These are phyloP conservation scores for Eremothecium coryli DNA, from an alignment of 1,139 yeast genomes.

Conservation along the genomic window DNA sequence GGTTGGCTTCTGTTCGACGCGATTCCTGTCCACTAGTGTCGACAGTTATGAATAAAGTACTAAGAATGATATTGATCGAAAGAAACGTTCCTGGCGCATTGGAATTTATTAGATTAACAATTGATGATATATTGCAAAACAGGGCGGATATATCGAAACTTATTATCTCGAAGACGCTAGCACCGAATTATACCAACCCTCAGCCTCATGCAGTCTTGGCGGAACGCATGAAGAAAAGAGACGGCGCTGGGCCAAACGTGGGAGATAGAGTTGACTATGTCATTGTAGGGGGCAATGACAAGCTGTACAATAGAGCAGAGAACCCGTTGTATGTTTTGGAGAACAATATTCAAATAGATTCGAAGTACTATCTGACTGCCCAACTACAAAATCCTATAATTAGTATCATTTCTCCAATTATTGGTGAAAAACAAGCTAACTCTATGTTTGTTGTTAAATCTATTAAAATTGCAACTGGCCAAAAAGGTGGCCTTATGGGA, in stretches of 20 bases:
- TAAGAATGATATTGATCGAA: constrained; percentile 77
- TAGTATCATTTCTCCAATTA: constrained; percentile 90
- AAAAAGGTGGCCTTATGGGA: constrained; percentile 72
- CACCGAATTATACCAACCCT: constrained; percentile 88
- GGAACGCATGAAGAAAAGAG: constrained; percentile 92
- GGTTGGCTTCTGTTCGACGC: constrained; percentile 96
- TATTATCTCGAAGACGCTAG: constrained; percentile 87
- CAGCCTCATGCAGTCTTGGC: constrained; percentile 97
- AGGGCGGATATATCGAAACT: constrained; percentile 86
- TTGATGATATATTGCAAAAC: constrained; percentile 84
- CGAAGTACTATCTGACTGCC: constrained; percentile 86
- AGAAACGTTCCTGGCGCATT: constrained; percentile 87
- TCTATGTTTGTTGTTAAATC: constrained; percentile 57
- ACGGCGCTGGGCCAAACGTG: constrained; percentile 90
- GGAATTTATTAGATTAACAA: constrained; percentile 72
- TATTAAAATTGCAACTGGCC: constrained; percentile 41
- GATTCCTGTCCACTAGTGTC: constrained; percentile 94
- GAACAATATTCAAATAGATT: constrained; percentile 86
- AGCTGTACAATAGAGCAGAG: constrained; percentile 91
- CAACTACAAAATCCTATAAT: constrained; percentile 87
- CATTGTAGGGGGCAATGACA: constrained; percentile 77
- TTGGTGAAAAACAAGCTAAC: constrained; percentile 78
- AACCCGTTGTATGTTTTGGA: constrained; percentile 92
- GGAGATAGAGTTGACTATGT: constrained; percentile 99
- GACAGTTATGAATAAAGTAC: constrained; percentile 84